Base-by-base conservation (phyloP, 768 basidiomycete genomes). In the Cystofilobasidium ferigula region DNA sequence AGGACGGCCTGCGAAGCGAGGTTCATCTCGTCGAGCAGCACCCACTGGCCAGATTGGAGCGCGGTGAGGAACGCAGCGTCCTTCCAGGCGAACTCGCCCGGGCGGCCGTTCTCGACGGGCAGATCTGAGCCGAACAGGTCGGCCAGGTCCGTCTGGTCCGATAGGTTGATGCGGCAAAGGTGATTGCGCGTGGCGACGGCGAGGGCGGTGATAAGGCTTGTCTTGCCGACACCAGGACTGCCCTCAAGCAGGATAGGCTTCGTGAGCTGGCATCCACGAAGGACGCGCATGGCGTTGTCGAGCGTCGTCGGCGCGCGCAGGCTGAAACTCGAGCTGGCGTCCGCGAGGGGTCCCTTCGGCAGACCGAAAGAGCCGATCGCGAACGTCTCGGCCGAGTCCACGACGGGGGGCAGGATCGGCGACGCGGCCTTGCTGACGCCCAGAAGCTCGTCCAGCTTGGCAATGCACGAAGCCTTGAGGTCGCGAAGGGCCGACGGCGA, bases 141-240 rank as follows among this genome's bases (percentile, higher is more conserved):
- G 64, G 90, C 84, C 30, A 99, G 81, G 74, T 99, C 95, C 0
- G 94, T 98, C 75, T 99, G 95, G 71, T 99, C 95, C 6, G 95
- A 98, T 26, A 99, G 78, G 76, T 99, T 99, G 81, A 99, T 93
- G 26, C 95, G 86, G 73, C 85, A 89, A 35, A 98, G 80, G 34
- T 80, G 77, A 73, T 91, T 84, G 22, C 91, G 89, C 43, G 85
- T 79, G 6, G 87, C 78, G 68, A 84, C 85, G 28, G 92, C 91
- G 14, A 99, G 79, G 12, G 95, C 94, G 22, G 85, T 81, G 58
- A 98, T 79, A 4, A 99, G 81, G 73, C 89, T 95, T 2, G 95
- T 98, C 77, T 99, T 99, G 3, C 95, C 95, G 18, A 98, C 95
- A 0, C 95, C 95, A 14, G 95, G 95, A 76, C 92, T 97, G 0